Percentiles rank a stretch among this genome's conserved stretches.
Conservation (phyloP, 805 yeast species). For the Zygosaccharomyces gambellarensis region DNA sequence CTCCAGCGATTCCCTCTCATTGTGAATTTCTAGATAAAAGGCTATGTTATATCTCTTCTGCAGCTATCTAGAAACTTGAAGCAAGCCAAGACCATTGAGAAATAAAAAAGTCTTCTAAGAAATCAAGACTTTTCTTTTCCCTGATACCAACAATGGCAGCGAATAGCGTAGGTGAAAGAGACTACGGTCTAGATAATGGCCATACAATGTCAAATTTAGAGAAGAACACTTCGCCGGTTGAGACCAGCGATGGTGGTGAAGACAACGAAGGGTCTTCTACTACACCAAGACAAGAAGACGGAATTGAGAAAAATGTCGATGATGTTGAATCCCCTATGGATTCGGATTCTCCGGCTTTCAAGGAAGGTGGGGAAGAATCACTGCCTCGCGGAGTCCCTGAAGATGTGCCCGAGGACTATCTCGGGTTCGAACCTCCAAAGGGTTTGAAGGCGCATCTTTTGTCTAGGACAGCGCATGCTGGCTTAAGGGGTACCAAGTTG, state of each 20-base stretch:
- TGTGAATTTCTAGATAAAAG: background rate
- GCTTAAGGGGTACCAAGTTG: conserved; percentile 52
- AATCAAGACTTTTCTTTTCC: too few species aligned
- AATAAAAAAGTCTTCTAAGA: too few species aligned
- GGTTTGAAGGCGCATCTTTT: conserved; percentile 4
- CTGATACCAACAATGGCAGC: background rate
- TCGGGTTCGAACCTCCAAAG: conserved; percentile 4
- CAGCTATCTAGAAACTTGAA: background rate
- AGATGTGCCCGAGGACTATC: background rate
- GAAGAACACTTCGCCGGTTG: background rate
- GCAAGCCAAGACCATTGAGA: background rate
- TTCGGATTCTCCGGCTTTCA: background rate
- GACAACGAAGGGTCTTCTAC: background rate
- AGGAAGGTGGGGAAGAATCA: background rate
- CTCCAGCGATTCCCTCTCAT: background rate
- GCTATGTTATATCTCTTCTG: background rate
- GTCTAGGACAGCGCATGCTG: conserved; percentile 48
- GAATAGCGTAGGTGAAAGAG: conserved; percentile 1
- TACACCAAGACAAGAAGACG: background rate
- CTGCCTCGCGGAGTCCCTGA: background rate
- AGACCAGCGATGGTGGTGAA: background rate
- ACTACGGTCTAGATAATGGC: background rate
- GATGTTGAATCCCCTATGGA: background rate
- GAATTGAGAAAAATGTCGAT: background rate
- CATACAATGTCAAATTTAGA: background rate